These are phyloP conservation scores for Gaillardinia entomophila DNA, from an alignment of 805 yeast species.

Conservation along the genomic window DNA sequence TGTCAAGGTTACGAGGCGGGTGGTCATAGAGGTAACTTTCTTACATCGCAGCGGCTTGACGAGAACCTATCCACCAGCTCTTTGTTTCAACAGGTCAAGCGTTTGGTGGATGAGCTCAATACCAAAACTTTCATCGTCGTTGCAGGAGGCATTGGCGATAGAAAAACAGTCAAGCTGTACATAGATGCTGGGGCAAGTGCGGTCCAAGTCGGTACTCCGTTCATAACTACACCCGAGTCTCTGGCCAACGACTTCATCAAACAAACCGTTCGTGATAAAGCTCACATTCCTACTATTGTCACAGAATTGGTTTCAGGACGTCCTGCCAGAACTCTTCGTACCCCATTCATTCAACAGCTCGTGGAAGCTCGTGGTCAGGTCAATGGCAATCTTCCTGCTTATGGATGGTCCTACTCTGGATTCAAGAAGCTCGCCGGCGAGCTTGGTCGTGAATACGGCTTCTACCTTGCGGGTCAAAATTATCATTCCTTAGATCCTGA, in stretches of 20 bases:
- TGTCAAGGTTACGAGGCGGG: conserved; percentile 63
- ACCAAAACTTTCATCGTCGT: conserved; percentile 32
- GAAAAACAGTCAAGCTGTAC: conserved; percentile 20
- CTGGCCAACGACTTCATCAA: conserved; percentile 13
- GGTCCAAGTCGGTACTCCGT: conserved; percentile 53
- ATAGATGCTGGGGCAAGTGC: conserved; percentile 42
- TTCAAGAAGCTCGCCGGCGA: conserved; percentile 17
- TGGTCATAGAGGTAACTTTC: conserved; percentile 55
- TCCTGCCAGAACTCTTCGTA: conserved; percentile 29
- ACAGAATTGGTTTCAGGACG: conserved; percentile 33
- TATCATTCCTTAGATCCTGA: conserved; percentile 16
- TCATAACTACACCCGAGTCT: conserved; percentile 33
- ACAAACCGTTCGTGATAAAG: conserved; percentile 1
- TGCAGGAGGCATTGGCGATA: conserved; percentile 48
- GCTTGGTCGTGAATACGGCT: conserved; percentile 13
- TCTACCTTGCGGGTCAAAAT: conserved; percentile 32
- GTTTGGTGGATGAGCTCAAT: neutral
- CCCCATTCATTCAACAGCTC: conserved; percentile 27
- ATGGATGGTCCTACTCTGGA: conserved; percentile 28
- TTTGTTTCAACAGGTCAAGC: conserved; percentile 17
- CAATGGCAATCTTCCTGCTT: conserved; percentile 22
- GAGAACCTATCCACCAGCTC: conserved; percentile 29
- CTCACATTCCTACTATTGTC: conserved; percentile 20
- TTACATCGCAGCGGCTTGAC: conserved; percentile 14
- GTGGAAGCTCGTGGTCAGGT: conserved; percentile 2